A percentile compares a stretch with the other conserved stretches of the same genome.
Evolutionary conservation across 192 early-diverging fungal genomes (phyloP).

Genomic region (Coemansia sp.): DNA sequence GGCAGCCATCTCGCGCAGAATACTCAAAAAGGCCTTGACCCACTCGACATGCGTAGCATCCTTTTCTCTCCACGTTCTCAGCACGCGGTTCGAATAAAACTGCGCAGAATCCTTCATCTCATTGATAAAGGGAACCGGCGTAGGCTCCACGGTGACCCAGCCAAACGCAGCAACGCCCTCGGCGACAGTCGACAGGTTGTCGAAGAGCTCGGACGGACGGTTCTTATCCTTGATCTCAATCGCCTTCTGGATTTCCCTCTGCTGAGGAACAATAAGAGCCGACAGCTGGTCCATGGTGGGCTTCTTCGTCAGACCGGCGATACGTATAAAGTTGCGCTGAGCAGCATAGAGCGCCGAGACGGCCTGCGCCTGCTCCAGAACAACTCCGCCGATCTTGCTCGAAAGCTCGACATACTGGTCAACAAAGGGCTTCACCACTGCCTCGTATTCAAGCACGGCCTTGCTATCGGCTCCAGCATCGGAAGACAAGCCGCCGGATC

Average conservation of each 20-base stretch:
- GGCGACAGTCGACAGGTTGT: slow-evolving; percentile 79
- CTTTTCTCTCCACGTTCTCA: slow-evolving; percentile 88
- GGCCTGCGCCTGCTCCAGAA: slow-evolving; percentile 59
- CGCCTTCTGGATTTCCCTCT: slow-evolving; percentile 63
- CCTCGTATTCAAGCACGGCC: slow-evolving; percentile 55
- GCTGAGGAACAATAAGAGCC: slow-evolving; percentile 66
- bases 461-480: slow-evolving; percentile 44
- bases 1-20: slow-evolving; percentile 71
- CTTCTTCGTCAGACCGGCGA: slow-evolving; percentile 73
- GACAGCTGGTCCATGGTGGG: slow-evolving; percentile 64
- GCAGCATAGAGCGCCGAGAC: slow-evolving; percentile 63
- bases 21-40: slow-evolving; percentile 66
- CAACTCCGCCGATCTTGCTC: slow-evolving; percentile 58
- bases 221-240: slow-evolving; percentile 75
- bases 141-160: slow-evolving; percentile 87
- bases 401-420: slow-evolving; percentile 42
- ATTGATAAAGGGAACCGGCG: slow-evolving; percentile 80
- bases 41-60: slow-evolving; percentile 82
- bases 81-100: slow-evolving; percentile 89
- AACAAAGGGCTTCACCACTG: slow-evolving; percentile 42
- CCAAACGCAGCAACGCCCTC: slow-evolving; percentile 89
- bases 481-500: background rate
- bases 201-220: slow-evolving; percentile 68
- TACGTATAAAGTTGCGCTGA: slow-evolving; percentile 71
- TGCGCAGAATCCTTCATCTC: slow-evolving; percentile 90